Percentiles rank a stretch among this genome's conserved stretches.
Conservation (phyloP, 805 yeast genomes). For the Kockiozyma suomiensis region DNA sequence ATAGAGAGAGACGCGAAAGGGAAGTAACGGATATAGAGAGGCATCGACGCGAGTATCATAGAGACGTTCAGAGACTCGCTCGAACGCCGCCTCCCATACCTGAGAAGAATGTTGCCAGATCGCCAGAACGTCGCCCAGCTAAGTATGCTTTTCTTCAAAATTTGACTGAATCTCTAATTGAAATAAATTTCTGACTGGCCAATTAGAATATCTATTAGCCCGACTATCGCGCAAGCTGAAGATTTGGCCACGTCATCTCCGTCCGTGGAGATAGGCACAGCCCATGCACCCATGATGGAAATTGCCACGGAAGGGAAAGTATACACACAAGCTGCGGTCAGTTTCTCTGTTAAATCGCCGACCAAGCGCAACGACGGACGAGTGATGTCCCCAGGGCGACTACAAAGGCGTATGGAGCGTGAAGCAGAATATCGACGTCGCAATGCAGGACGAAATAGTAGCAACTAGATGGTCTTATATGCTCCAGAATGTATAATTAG, state of each 20-base stretch:
- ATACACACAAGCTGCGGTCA: background rate
- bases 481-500: background rate
- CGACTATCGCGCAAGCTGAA: background rate
- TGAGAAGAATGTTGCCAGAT: background rate
- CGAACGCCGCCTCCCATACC: background rate
- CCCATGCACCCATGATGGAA: conserved; percentile 1
- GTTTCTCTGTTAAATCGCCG: conserved; percentile 1
- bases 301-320: conserved; percentile 6
- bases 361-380: conserved; percentile 7
- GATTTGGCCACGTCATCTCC: background rate
- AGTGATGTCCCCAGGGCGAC: conserved; percentile 10
- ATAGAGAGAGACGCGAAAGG: background rate
- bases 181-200: background rate
- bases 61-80: background rate
- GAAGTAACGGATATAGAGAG: background rate
- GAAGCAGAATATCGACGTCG: conserved; percentile 12
- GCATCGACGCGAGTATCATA: background rate
- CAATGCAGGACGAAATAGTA: background rate
- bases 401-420: conserved; percentile 11
- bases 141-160: background rate
- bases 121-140: background rate
- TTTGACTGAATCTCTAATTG: background rate
- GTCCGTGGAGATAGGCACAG: background rate
- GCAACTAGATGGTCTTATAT: too few relatives aligned
- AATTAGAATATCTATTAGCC: background rate